Base-by-base conservation (phyloP, 768 basidiomycete genomes). In the Hygrocybe punicea region DNA sequence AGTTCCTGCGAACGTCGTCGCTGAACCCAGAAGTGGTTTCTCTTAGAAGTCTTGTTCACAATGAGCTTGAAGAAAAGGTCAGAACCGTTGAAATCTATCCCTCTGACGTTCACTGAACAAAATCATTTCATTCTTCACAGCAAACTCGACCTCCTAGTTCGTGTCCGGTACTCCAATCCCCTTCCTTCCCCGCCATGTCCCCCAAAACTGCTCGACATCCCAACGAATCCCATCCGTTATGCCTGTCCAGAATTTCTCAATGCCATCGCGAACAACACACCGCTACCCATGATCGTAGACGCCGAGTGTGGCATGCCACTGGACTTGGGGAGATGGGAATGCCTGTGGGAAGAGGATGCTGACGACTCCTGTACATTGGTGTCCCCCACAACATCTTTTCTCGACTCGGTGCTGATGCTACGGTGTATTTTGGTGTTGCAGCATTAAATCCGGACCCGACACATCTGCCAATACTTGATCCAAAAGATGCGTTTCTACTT, bases 291-390 rank as follows among this genome's bases (percentile, higher is more conserved):
- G 92, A 88, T 98, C 61, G 88, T 98, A 1, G 97, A 99, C 63
- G 92, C 91, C 1, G 97, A 99, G 69, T 88, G 87, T 62, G 97
- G 97, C 0, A 95, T 99, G 94, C 94, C 95, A 0, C 73, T 99
- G 23, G 92, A 98, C 68, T 74, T 96, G 47, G 87, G 89, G 16
- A 82, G 80, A 54, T 94, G 86, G 80, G 86, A 88, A 54, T 87
- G 83, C 35, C 73, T 96, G 16, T 94, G 89, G 91, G 85, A 89
- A 50, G 89, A 92, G 58, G 84, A 84, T 42, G 88, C 79, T 2
- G 81, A 86, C 66, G 83, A 87, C 71, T 79, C 82, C 52, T 76
- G 91, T 89, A 51, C 16, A 35, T 60, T 78, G 58, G 29, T 44
- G n/a, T 39, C 19, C 21, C 25, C 24, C 36, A 19, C n/a, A 16